These are phyloP conservation scores for Termitomyces sp. DNA, from an alignment of 768 basidiomycete species.

Conservation along the genomic window DNA sequence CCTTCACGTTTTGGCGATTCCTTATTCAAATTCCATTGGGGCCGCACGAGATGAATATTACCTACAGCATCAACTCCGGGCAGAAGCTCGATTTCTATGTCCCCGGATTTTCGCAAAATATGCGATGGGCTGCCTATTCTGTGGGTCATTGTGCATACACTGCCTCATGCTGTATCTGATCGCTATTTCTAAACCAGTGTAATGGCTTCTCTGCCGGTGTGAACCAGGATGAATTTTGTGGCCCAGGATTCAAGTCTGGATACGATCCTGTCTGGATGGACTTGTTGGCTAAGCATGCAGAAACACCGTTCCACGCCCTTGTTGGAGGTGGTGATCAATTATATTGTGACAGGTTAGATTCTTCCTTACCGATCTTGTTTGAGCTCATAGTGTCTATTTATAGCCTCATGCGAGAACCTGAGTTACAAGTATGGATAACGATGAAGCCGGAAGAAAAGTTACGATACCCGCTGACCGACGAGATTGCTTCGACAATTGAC, in stretches of 20 bases:
- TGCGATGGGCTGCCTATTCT: conserved; percentile 90
- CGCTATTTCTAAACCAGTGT: conserved; percentile 46
- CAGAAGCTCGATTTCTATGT: conserved; percentile 79
- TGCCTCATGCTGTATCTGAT: not conserved
- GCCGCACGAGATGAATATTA: conserved; percentile 68
- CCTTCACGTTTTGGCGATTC: conserved; percentile 95
- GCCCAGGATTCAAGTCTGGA: conserved; percentile 76
- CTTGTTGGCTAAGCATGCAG: conserved; percentile 78
- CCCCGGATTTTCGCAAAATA: conserved; percentile 76
- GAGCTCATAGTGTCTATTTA: not conserved
- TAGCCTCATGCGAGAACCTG: conserved; percentile 83
- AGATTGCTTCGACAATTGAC: conserved; percentile 76
- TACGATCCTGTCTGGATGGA: conserved; percentile 95
- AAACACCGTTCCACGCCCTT: conserved; percentile 83
- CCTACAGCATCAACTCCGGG: conserved; percentile 82
- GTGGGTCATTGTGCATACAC: conserved; percentile 40
- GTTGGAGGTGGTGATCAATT: conserved; percentile 95
- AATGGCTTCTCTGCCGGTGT: conserved; percentile 90
- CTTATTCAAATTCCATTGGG: conserved; percentile 77
- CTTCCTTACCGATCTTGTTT: not conserved
- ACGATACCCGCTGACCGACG: conserved; percentile 57
- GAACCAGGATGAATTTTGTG: conserved; percentile 83
- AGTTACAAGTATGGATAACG: conserved; percentile 83
- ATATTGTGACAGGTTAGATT: conserved; percentile 73
- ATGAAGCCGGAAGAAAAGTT: conserved; percentile 61